Conservation (phyloP, 1,284 basidiomycete species). For the Phaffia rhodozyma region DNA sequence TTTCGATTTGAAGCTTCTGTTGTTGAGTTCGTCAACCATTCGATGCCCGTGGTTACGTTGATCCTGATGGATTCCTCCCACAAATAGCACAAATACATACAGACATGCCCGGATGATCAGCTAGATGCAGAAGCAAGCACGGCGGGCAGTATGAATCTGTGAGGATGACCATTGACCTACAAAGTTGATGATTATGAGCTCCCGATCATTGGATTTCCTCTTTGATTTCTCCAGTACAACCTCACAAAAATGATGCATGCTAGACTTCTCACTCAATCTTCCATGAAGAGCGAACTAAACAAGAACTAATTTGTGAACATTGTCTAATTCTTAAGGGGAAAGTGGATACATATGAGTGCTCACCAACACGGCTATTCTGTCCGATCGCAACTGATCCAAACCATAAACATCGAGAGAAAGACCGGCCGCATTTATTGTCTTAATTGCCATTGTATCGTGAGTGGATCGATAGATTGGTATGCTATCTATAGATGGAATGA, state of each 20-base stretch:
- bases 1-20: conserved; percentile 45
- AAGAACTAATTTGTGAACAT: too few relatives aligned
- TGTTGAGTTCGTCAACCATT: conserved; percentile 43
- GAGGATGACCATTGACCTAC: conserved; percentile 20
- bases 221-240: background rate
- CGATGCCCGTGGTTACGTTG: conserved; percentile 64
- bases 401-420: background rate
- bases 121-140: too few relatives aligned
- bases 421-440: background rate
- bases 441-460: background rate
- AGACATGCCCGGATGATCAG: too few relatives aligned
- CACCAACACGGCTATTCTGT: background rate
- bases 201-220: conserved; percentile 21
- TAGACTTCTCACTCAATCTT: background rate
- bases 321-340: too few relatives aligned
- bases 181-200: conserved; percentile 32
- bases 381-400: background rate
- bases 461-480: background rate
- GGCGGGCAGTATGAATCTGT: background rate
- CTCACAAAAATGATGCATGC: conserved; percentile 9
- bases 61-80: conserved; percentile 41
- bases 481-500: too few relatives aligned
- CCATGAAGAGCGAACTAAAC: background rate
- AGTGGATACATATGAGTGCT: background rate
- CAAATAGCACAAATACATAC: background rate